Evolutionary conservation across 805 yeast genomes (phyloP).

Genomic region (Cyberlindnera misumaiensis): DNA sequence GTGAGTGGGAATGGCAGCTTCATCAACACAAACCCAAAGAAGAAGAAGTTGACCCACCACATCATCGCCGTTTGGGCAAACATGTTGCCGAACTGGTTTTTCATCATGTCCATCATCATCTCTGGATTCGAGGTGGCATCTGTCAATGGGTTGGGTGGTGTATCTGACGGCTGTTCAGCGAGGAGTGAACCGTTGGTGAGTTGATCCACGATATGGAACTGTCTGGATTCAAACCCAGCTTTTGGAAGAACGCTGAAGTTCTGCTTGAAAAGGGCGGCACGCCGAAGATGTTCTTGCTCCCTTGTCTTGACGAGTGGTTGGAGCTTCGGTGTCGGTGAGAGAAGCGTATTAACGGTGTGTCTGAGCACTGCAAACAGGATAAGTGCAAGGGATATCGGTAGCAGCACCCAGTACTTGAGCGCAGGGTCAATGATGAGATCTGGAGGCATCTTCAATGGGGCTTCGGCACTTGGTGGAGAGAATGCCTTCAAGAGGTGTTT

Average conservation of each 20-base stretch:
- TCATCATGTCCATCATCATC: constrained; percentile 67
- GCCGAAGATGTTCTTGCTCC: constrained; percentile 58
- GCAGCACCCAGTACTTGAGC: constrained; percentile 80
- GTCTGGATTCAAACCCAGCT: constrained; percentile 48
- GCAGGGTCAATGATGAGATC: constrained; percentile 71
- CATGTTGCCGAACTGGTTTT: constrained; percentile 74
- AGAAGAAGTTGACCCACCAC: constrained; percentile 95
- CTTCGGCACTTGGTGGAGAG: too few species aligned
- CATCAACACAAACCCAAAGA: constrained; percentile 85
- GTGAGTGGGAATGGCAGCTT: constrained; percentile 90
- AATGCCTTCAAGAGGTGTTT: too few species aligned
- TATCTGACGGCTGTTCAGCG: constrained; percentile 33
- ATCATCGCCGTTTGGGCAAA: constrained; percentile 89
- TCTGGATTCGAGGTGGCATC: constrained; percentile 60
- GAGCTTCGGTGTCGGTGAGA: constrained; percentile 49
- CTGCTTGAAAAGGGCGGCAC: constrained; percentile 49
- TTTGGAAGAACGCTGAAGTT: constrained; percentile 47
- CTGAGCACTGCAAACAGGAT: constrained; percentile 77
- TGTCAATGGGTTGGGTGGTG: constrained; percentile 52
- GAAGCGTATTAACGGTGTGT: constrained; percentile 54
- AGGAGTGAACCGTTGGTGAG: constrained; percentile 44
- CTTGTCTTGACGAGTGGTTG: constrained; percentile 43
- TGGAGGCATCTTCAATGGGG: constrained; percentile 29
- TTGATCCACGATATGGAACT: constrained; percentile 37
- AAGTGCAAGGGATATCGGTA: constrained; percentile 89